A percentile compares a stretch with the other conserved stretches of the same genome.
Evolutionary conservation across 371 early-diverging fungal genomes (phyloP).

Genomic region (Mortierella sp.): DNA sequence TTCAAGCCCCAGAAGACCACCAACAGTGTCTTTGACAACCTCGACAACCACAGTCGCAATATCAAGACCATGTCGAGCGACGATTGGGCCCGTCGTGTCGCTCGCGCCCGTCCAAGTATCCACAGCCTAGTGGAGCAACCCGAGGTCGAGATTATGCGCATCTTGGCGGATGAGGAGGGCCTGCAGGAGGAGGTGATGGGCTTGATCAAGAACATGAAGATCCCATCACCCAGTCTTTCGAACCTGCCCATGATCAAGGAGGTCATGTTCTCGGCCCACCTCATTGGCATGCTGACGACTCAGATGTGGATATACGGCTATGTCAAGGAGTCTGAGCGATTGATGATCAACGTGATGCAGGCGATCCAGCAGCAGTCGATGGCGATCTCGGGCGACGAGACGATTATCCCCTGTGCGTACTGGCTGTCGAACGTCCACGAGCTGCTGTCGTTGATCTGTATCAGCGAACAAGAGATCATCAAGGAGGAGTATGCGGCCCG

Average conservation of each 20-base stretch:
- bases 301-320: constrained; percentile 92
- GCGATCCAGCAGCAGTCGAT: constrained; percentile 78
- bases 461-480: constrained; percentile 46
- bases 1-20: constrained; percentile 53
- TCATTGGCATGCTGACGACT: constrained; percentile 87
- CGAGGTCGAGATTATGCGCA: constrained; percentile 52
- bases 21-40: constrained; percentile 52
- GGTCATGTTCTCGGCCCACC: constrained; percentile 93
- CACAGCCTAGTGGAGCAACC: constrained; percentile 55
- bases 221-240: constrained; percentile 90
- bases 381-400: constrained; percentile 66
- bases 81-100: constrained; percentile 50
- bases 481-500: constrained; percentile 37
- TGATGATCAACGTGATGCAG: constrained; percentile 89
- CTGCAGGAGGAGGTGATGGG: constrained; percentile 91
- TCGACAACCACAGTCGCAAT: constrained; percentile 47
- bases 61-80: constrained; percentile 54
- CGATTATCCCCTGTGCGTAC: constrained; percentile 73
- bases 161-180: constrained; percentile 67
- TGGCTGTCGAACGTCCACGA: constrained; percentile 97
- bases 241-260: constrained; percentile 86
- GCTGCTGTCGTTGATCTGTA: constrained; percentile 74
- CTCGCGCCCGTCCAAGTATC: constrained; percentile 49
- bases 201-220: constrained; percentile 86
- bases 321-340: constrained; percentile 80